phyloP scores from a whole-genome alignment of 805 yeast genomes.

The Barnettozyma wickerhamii region DNA sequence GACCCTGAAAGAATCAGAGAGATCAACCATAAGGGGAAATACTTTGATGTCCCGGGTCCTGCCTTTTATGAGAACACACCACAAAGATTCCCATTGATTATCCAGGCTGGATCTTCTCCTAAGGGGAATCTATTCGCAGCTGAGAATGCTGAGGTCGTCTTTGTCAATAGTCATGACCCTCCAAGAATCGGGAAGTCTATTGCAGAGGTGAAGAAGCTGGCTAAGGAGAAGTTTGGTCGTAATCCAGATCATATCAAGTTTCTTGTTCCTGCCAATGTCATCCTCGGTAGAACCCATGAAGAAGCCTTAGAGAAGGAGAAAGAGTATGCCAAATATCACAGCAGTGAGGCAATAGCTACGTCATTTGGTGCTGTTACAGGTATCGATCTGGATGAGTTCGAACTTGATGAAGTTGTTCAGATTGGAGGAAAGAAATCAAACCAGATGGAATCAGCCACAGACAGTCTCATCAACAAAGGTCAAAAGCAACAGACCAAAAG shows the following conservation, averaged over 20 bases:
- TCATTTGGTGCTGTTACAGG: constrained; percentile 44
- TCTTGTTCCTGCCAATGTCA: constrained; percentile 34
- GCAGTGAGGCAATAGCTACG: constrained; percentile 39
- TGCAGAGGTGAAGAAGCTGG: constrained; percentile 29
- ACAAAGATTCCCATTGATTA: constrained; percentile 39
- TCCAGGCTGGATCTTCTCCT: constrained; percentile 41
- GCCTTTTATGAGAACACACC: constrained; percentile 37
- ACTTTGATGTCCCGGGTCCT: constrained; percentile 38
- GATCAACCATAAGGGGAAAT: constrained; percentile 36
- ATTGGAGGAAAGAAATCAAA: constrained; percentile 26
- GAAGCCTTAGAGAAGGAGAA: constrained; percentile 26
- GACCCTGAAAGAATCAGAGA: constrained; percentile 33
- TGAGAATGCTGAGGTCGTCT: constrained; percentile 38
- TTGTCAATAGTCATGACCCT: constrained; percentile 35
- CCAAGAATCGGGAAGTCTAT: constrained; percentile 27
- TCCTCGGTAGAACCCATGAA: constrained; percentile 30
- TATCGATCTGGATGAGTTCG: constrained; percentile 34
- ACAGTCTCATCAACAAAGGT: constrained; percentile 26
- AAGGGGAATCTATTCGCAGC: constrained; percentile 39
- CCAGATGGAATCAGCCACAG: constrained; percentile 28
- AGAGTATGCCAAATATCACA: constrained; percentile 29
- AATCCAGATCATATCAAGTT: constrained; percentile 35
- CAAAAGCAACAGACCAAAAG: constrained; percentile 16
- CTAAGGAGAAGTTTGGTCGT: constrained; percentile 31
- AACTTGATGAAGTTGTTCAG: constrained; percentile 25